These are phyloP conservation scores for Cladobotryum protrusum DNA, from an alignment of 2,329 filamentous ascomycete genomes.

Conservation along the genomic window DNA sequence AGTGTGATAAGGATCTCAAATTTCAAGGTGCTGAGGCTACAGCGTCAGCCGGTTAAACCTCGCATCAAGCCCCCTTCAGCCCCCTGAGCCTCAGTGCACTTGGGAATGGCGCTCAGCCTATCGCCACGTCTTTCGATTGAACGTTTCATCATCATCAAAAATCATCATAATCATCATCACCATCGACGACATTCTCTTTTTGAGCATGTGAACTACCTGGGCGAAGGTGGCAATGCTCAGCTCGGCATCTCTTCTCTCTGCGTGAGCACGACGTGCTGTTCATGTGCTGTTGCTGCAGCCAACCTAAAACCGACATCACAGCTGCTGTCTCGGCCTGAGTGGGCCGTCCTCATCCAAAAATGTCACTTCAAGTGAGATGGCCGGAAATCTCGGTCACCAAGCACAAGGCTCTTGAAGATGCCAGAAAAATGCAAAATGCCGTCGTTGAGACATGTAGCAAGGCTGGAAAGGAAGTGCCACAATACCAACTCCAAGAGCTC, in stretches of 20 bases:
- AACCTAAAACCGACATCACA: not conserved
- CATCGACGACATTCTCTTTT: not conserved
- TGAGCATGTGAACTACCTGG: not conserved
- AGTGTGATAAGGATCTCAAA: too few relatives aligned
- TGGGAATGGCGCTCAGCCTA: too few relatives aligned
- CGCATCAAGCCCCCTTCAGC: not conserved
- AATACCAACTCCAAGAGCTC: slow-evolving; percentile 63
- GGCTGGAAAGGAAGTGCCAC: slow-evolving; percentile 53
- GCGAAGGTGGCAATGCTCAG: not conserved
- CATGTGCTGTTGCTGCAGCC: not conserved
- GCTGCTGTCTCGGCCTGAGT: not conserved
- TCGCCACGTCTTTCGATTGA: too few relatives aligned
- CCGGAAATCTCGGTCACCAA: slow-evolving; percentile 43
- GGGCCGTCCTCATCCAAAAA: slow-evolving; percentile 13
- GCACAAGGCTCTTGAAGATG: slow-evolving; percentile 60
- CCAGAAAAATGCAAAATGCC: slow-evolving; percentile 60
- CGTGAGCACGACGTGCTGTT: not conserved
- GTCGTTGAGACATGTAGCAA: slow-evolving; percentile 58
- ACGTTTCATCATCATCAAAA: too few relatives aligned
- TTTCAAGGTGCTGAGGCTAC: too few relatives aligned
- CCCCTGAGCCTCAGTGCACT: not conserved
- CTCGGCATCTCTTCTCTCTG: not conserved
- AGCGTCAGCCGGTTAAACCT: not conserved
- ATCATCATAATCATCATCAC: too few relatives aligned
- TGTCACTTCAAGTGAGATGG: slow-evolving; percentile 39